These are phyloP conservation scores for Coemansia javaensis DNA, from an alignment of 192 early-diverging fungal genomes.

Conservation along the genomic window DNA sequence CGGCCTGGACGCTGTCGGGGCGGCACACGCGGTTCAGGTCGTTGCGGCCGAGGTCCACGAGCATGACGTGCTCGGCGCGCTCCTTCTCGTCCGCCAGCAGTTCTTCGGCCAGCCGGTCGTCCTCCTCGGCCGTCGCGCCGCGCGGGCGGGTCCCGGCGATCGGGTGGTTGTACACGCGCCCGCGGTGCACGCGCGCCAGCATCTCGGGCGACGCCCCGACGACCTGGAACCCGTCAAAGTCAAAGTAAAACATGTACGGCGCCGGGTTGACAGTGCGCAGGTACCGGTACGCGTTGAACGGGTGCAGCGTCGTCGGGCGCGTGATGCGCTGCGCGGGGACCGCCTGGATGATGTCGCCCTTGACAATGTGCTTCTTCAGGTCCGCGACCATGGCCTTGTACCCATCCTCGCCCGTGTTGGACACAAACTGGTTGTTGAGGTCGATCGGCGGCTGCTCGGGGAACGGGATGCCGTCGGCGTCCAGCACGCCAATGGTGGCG, in stretches of 20 bases:
- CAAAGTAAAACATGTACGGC: constrained; percentile 99
- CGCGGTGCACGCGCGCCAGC: constrained; percentile 85
- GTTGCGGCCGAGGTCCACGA: constrained; percentile 98
- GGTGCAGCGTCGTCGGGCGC: constrained; percentile 83
- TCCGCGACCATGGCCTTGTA: constrained; percentile 85
- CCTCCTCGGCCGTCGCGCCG: constrained; percentile 79
- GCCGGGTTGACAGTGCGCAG: constrained; percentile 96
- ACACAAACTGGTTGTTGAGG: constrained; percentile 64
- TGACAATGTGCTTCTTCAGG: constrained; percentile 86
- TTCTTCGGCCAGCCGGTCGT: constrained; percentile 84
- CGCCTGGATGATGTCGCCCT: constrained; percentile 97
- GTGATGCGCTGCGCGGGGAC: constrained; percentile 91
- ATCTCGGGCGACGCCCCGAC: constrained; percentile 99
- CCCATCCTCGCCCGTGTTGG: constrained; percentile 88
- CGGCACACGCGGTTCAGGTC: constrained; percentile 96
- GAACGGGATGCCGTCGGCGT: constrained; percentile 64
- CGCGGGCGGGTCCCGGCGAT: constrained; percentile 97
- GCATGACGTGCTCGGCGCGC: constrained; percentile 97
- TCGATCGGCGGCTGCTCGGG: constrained; percentile 71
- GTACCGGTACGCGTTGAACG: constrained; percentile 97
- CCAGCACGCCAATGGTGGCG: constrained; percentile 63
- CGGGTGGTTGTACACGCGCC: constrained; percentile 84
- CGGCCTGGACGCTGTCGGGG: constrained; percentile 87
- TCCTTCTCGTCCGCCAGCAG: constrained; percentile 92
- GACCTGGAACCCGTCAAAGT: constrained; percentile 87